These are phyloP conservation scores for Talaromyces nanjingensis DNA, from an alignment of 495 filamentous ascomycete species.

Conservation along the genomic window DNA sequence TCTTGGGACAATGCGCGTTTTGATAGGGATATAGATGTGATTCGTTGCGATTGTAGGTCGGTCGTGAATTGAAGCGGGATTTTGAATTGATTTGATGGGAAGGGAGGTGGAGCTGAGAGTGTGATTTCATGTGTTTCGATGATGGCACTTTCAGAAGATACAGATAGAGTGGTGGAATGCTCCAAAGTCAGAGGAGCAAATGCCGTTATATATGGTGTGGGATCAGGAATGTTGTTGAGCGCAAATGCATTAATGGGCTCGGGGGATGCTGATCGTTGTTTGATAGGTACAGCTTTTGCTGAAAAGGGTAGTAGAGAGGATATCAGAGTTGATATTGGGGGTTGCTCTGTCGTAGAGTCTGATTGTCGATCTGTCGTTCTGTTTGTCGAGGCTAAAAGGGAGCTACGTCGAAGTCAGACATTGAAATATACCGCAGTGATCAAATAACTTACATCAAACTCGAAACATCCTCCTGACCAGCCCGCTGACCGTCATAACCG, in stretches of 20 bases:
- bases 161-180: conserved; percentile 18
- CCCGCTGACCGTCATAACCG: conserved; percentile 16
- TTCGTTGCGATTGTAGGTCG: conserved; percentile 29
- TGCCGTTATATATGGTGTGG: conserved; percentile 27
- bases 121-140: conserved; percentile 31
- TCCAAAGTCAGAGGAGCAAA: conserved; percentile 32
- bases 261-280: conserved; percentile 16
- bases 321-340: conserved; percentile 32
- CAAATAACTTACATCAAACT: conserved; percentile 24
- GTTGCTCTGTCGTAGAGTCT: not conserved
- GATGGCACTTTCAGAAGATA: conserved; percentile 4
- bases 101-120: conserved; percentile 31
- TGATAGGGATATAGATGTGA: conserved; percentile 26
- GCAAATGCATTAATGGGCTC: conserved; percentile 31
- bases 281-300: conserved; percentile 20
- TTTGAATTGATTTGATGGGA: conserved; percentile 29
- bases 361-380: not conserved
- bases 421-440: not conserved
- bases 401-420: not conserved
- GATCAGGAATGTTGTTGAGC: conserved; percentile 21
- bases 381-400: conserved; percentile 1
- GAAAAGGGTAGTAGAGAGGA: conserved; percentile 36
- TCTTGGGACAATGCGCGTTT: conserved; percentile 17
- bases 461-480: conserved; percentile 16
- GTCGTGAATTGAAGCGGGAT: conserved; percentile 33